Evolutionary conservation across 2,329 filamentous ascomycete species (phyloP).

Genomic region (Aureobasidium melanogenum): DNA sequence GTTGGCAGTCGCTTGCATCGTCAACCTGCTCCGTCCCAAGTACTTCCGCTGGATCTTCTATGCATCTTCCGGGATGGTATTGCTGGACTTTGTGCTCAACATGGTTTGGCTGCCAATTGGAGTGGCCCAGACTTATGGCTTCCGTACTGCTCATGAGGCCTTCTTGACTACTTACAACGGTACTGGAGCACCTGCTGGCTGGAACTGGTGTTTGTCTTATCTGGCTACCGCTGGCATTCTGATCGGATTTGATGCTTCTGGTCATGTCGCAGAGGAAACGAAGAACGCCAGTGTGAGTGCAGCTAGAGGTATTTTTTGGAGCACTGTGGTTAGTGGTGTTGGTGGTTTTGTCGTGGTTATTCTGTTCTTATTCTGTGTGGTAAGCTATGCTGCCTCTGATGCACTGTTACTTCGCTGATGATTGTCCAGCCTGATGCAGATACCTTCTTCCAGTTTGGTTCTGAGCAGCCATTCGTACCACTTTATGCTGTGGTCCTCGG

Average conservation of each 20-base stretch:
- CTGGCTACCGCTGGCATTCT: conserved; percentile 52
- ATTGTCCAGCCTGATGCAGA: conserved; percentile 37
- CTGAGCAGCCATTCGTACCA: conserved; percentile 50
- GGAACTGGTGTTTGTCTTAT: conserved; percentile 57
- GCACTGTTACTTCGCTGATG: background rate
- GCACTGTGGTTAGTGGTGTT: conserved; percentile 47
- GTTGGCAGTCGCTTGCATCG: conserved; percentile 31
- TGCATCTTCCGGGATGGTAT: conserved; percentile 40
- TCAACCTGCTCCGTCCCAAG: conserved; percentile 31
- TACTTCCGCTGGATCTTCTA: conserved; percentile 43
- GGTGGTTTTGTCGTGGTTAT: conserved; percentile 49
- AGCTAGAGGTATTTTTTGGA: conserved; percentile 52
- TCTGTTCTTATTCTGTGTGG: conserved; percentile 49
- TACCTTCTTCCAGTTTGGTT: conserved; percentile 44
- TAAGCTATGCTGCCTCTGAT: background rate
- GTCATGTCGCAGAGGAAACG: conserved; percentile 53
- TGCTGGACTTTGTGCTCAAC: conserved; percentile 52
- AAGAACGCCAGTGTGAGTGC: conserved; percentile 48
- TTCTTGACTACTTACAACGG: conserved; percentile 53
- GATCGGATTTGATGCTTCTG: conserved; percentile 53
- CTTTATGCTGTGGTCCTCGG: conserved; percentile 51
- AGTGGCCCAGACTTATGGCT: conserved; percentile 46
- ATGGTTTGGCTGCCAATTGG: conserved; percentile 54
- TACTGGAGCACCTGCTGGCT: conserved; percentile 40
- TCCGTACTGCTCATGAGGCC: conserved; percentile 48